Evolutionary conservation across 106 monocot species (phyloP).

Genomic region (Phalaenopsis equestris): DNA sequence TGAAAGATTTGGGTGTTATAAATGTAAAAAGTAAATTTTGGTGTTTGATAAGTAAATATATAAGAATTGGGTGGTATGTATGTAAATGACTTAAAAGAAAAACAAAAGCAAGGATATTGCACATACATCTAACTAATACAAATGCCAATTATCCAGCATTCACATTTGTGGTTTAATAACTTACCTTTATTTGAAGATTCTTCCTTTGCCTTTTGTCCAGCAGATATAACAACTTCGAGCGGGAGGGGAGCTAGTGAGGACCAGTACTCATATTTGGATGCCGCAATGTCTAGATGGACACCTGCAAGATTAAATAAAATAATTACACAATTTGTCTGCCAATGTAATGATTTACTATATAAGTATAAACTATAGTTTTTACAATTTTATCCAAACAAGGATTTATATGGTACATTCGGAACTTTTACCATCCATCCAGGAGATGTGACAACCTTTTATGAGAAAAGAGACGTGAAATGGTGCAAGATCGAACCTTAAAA

Average conservation of each 20-base stretch:
- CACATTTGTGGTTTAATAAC: neutral
- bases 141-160: neutral
- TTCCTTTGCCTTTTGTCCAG: slow-evolving; percentile 87
- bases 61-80: no score
- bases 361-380: neutral
- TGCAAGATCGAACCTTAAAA: neutral
- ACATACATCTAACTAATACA: neutral
- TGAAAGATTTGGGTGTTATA: no score
- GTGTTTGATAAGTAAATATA: no score
- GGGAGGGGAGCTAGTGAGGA: slow-evolving; percentile 94
- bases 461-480: neutral
- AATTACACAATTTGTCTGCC: neutral
- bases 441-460: neutral
- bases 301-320: slow-evolving; percentile 31
- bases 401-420: neutral
- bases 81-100: neutral
- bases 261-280: slow-evolving; percentile 89
- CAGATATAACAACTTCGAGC: slow-evolving; percentile 77
- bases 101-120: slow-evolving; percentile 13
- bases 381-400: neutral
- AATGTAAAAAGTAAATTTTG: no score
- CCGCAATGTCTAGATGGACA: slow-evolving; percentile 70
- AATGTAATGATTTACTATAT: neutral
- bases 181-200: slow-evolving; percentile 51
- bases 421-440: neutral